Percentiles rank a stretch among this genome's conserved stretches.
Conservation (phyloP, 1,284 basidiomycete species). For the Sphaerobolus stellatus region DNA sequence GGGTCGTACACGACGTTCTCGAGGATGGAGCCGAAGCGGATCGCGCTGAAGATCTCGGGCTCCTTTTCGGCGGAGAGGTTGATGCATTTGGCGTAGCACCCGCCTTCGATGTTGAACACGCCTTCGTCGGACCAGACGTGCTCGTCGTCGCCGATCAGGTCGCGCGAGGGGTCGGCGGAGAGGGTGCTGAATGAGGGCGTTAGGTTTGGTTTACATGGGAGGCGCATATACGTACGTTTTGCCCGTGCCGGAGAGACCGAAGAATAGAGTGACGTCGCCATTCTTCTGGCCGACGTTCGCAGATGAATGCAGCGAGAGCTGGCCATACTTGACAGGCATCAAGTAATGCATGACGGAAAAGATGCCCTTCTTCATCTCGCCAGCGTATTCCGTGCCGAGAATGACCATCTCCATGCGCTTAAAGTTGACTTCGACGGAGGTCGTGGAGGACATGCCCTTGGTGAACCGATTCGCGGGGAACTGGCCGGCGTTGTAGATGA, state of each 20-base stretch:
- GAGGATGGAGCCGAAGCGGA: conserved; percentile 94
- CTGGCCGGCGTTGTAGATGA: conserved; percentile 99
- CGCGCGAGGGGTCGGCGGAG: conserved; percentile 87
- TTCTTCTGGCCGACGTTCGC: conserved; percentile 92
- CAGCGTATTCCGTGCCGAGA: conserved; percentile 98
- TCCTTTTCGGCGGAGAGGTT: conserved; percentile 97
- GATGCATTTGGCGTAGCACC: conserved; percentile 99
- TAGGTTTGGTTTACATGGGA: neutral
- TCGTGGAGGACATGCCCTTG: conserved; percentile 98
- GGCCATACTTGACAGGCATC: conserved; percentile 98
- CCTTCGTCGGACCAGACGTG: conserved; percentile 98
- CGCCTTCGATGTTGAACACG: conserved; percentile 99
- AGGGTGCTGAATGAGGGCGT: conserved; percentile 64
- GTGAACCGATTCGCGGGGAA: conserved; percentile 99
- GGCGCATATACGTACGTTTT: conserved; percentile 64
- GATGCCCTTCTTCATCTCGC: conserved; percentile 99
- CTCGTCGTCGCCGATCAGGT: conserved; percentile 95
- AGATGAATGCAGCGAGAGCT: conserved; percentile 98
- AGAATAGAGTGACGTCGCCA: conserved; percentile 97
- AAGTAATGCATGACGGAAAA: conserved; percentile 99
- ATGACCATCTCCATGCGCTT: conserved; percentile 99
- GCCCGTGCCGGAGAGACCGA: conserved; percentile 97
- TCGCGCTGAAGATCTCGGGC: conserved; percentile 96
- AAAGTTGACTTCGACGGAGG: conserved; percentile 99
- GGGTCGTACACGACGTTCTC: conserved; percentile 99